phyloP scores from a whole-genome alignment of 139 green algal species.

The Trebouxia sp. region DNA sequence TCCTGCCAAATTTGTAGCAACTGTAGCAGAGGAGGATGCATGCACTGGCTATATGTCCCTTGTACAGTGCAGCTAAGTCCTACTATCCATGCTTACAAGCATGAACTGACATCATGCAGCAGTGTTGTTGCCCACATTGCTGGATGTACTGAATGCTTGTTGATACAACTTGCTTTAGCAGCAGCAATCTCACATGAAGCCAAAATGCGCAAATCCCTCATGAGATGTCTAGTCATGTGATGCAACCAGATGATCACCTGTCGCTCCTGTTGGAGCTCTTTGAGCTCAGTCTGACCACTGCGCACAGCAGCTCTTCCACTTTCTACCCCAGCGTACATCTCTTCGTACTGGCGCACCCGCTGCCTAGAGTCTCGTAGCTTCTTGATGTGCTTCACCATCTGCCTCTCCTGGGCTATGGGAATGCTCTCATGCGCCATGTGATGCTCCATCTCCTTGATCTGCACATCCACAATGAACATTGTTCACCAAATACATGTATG shows the following conservation, averaged over 20 bases:
- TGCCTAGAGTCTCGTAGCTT: constrained; percentile 45
- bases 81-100: too few species aligned
- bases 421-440: constrained; percentile 52
- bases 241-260: constrained; percentile 17
- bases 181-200: too few species aligned
- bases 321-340: constrained; percentile 1
- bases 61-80: too few species aligned
- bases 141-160: too few species aligned
- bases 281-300: constrained; percentile 27
- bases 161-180: too few species aligned
- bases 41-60: too few species aligned
- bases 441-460: constrained; percentile 37
- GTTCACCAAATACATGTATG: background rate
- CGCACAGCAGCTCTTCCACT: constrained; percentile 26
- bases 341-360: constrained; percentile 40
- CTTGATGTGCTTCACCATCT: constrained; percentile 42
- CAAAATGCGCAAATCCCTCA: too few species aligned
- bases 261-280: constrained; percentile 37
- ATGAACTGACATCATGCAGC: too few species aligned
- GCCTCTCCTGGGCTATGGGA: constrained; percentile 50
- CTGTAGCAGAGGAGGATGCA: too few species aligned
- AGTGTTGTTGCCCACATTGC: too few species aligned
- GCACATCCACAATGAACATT: background rate
- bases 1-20: too few species aligned
- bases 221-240: too few species aligned